Conservation (phyloP, 2,329 filamentous ascomycete genomes). For the Mycosphaerelloides madeirae region DNA sequence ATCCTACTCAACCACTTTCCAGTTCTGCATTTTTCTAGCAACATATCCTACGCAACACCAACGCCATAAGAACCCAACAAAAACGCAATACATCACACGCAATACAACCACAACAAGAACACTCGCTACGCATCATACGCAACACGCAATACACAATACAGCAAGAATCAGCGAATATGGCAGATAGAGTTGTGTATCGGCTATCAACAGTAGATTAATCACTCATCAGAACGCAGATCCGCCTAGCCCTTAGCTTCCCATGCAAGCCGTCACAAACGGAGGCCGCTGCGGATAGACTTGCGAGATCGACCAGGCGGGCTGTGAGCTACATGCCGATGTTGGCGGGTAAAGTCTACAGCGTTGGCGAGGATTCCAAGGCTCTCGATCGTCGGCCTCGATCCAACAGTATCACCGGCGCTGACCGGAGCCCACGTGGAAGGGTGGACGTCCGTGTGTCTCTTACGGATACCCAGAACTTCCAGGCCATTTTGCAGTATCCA, state of each 20-base stretch:
- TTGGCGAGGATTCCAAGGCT: neutral
- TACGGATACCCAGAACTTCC: too few species aligned
- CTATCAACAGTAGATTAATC: slow-evolving; percentile 24
- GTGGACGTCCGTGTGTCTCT: slow-evolving; percentile 14
- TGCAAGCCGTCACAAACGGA: slow-evolving; percentile 1
- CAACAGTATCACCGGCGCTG: too few species aligned
- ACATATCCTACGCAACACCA: neutral
- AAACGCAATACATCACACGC: too few species aligned
- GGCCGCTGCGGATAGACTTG: slow-evolving; percentile 8
- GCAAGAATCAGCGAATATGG: slow-evolving; percentile 7
- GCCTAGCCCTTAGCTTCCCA: slow-evolving; percentile 19
- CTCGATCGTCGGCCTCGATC: neutral
- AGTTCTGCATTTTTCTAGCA: too few species aligned
- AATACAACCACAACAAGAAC: slow-evolving; percentile 2
- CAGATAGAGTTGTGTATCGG: slow-evolving; percentile 10
- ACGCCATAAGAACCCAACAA: too few species aligned
- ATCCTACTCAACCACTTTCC: too few species aligned
- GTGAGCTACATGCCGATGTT: slow-evolving; percentile 10
- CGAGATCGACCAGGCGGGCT: slow-evolving; percentile 9
- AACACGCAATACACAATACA: too few species aligned
- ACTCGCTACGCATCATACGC: too few species aligned
- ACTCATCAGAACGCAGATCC: slow-evolving; percentile 14
- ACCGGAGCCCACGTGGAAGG: slow-evolving; percentile 6
- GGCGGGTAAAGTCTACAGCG: neutral
- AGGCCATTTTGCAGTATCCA: too few species aligned